Evolutionary conservation across 208 protist genomes (phyloP).

Genomic region (Leishmania turanica): DNA sequence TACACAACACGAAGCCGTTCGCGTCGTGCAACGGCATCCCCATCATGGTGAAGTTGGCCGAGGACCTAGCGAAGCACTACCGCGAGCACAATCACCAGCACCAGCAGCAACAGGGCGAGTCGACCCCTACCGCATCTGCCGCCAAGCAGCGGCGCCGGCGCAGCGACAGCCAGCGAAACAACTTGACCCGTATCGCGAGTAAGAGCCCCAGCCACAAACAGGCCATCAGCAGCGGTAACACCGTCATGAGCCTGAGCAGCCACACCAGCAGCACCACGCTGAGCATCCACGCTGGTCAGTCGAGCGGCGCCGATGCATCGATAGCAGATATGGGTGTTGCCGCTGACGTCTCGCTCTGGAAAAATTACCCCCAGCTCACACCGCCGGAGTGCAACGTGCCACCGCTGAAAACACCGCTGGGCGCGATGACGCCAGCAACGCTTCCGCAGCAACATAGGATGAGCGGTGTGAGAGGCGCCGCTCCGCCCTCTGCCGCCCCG

Average conservation of each 20-base stretch:
- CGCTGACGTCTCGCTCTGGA: neutral
- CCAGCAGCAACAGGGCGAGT: neutral
- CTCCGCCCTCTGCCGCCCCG: neutral
- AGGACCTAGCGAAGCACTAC: conserved; percentile 25
- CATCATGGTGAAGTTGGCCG: conserved; percentile 53
- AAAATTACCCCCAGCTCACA: neutral
- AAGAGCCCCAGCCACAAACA: neutral
- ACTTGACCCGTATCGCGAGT: neutral
- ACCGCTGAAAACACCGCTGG: neutral
- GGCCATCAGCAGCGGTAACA: neutral
- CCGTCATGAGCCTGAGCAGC: neutral
- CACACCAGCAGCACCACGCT: neutral
- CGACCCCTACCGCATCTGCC: neutral
- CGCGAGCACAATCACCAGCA: conserved; percentile 4
- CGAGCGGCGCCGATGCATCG: neutral
- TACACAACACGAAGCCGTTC: conserved; percentile 62
- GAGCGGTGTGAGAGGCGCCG: too few species aligned
- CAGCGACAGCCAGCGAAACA: neutral
- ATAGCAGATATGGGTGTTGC: neutral
- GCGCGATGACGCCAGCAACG: neutral
- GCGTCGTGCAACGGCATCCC: conserved; percentile 38
- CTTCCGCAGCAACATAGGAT: neutral
- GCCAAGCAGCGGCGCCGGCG: neutral
- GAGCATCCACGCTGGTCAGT: neutral
- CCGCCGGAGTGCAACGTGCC: neutral